These are phyloP conservation scores for Kluyveromyces aestuarii DNA, from an alignment of 805 yeast species.

Conservation along the genomic window DNA sequence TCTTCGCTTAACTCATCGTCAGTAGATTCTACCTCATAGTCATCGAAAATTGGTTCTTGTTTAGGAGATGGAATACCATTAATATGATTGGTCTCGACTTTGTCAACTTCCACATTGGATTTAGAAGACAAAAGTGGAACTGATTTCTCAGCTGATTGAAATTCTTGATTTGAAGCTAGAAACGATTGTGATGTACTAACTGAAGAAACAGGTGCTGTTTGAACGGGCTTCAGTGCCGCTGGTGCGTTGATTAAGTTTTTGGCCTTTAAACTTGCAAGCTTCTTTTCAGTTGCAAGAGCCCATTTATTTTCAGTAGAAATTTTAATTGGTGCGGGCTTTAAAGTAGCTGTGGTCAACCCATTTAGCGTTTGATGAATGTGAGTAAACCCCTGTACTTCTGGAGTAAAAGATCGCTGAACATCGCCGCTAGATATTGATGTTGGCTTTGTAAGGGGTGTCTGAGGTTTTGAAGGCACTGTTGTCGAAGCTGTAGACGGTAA, in stretches of 20 bases:
- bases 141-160: neutral
- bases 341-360: slow-evolving; percentile 25
- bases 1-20: slow-evolving; percentile 21
- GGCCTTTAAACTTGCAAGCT: slow-evolving; percentile 2
- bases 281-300: slow-evolving; percentile 41
- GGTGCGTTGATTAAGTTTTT: neutral
- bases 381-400: slow-evolving; percentile 17
- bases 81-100: neutral
- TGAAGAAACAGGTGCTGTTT: neutral
- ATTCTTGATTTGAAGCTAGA: neutral
- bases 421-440: neutral
- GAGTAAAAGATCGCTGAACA: slow-evolving; percentile 2
- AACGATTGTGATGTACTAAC: neutral
- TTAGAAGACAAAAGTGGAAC: neutral
- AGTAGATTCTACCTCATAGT: slow-evolving; percentile 16
- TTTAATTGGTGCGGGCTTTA: slow-evolving; percentile 48
- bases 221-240: neutral
- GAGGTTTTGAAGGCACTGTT: slow-evolving; percentile 4
- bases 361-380: slow-evolving; percentile 26
- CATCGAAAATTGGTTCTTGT: slow-evolving; percentile 9
- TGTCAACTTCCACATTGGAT: neutral
- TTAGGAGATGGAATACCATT: slow-evolving; percentile 1
- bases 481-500: slow-evolving; percentile 4
- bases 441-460: slow-evolving; percentile 1
- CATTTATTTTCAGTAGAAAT: slow-evolving; percentile 47